phyloP scores from a whole-genome alignment of 2,329 filamentous ascomycete species.

The Fusarium citri region DNA sequence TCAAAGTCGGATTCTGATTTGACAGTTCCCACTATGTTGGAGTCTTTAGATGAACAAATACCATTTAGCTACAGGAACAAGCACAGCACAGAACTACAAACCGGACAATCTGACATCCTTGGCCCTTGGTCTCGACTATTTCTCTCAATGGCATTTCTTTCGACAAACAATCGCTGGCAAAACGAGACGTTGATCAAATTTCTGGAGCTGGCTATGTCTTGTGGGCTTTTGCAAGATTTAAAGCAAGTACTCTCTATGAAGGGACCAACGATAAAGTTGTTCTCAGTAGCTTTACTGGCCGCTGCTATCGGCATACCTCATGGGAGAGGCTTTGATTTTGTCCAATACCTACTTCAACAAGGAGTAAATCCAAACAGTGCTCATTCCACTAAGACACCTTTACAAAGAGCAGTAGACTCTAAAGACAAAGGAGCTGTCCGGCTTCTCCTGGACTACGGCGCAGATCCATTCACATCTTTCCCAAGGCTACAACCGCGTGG shows the following conservation, averaged over 20 bases:
- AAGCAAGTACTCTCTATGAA: not conserved
- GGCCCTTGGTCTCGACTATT: not conserved
- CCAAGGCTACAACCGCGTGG: accelerated
- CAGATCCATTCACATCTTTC: not conserved
- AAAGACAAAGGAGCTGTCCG: not conserved
- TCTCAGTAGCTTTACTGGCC: not conserved
- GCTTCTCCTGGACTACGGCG: not conserved
- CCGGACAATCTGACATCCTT: not conserved
- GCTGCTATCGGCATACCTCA: accelerated
- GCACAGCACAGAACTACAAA: not conserved
- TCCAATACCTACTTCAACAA: not conserved
- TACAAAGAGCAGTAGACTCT: accelerated
- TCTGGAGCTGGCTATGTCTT: not conserved
- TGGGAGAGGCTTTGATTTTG: not conserved
- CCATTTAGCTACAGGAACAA: not conserved
- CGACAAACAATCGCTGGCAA: not conserved
- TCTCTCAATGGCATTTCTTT: not conserved
- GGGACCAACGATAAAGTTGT: not conserved
- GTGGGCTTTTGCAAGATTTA: not conserved
- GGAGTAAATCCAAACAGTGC: not conserved
- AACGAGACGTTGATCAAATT: accelerated
- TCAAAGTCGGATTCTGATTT: not conserved
- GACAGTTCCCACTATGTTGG: not conserved
- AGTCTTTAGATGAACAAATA: not conserved
- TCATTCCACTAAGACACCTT: accelerated